These are phyloP conservation scores for Grosmannia penicillata DNA, from an alignment of 2,329 filamentous ascomycete species.

Conservation along the genomic window DNA sequence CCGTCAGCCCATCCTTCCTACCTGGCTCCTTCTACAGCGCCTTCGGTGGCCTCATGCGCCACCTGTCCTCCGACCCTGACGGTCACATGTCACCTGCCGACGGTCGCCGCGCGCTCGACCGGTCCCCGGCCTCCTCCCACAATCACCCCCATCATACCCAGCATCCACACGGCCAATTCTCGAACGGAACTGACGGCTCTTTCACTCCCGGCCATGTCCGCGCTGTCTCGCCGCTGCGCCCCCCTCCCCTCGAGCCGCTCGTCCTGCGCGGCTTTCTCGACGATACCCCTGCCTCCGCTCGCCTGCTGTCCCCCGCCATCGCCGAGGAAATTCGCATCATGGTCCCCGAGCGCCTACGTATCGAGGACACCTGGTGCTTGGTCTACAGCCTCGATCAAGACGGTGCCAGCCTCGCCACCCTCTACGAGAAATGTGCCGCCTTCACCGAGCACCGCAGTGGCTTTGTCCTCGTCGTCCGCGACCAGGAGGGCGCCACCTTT, in stretches of 20 bases:
- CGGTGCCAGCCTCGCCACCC: conserved; percentile 70
- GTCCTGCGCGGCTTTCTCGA: conserved; percentile 50
- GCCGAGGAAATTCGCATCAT: conserved; percentile 90
- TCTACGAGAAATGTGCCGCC: conserved; percentile 66
- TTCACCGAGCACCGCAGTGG: conserved; percentile 59
- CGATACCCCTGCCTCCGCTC: conserved; percentile 42
- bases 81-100: conserved; percentile 12
- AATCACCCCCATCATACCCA: background rate
- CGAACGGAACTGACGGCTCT: background rate
- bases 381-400: conserved; percentile 86
- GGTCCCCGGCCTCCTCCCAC: background rate
- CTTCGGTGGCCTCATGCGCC: conserved; percentile 51
- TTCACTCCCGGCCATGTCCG: conserved; percentile 34
- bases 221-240: conserved; percentile 65
- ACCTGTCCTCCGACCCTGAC: conserved; percentile 40
- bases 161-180: background rate
- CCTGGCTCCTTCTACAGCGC: conserved; percentile 22
- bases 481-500: conserved; percentile 65
- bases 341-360: conserved; percentile 71
- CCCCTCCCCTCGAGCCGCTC: conserved; percentile 75
- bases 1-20: conserved; percentile 16
- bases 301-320: conserved; percentile 55
- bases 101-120: conserved; percentile 4
- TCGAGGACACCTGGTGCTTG: conserved; percentile 75
- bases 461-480: conserved; percentile 78